These are phyloP conservation scores for Danielia reshetovae DNA, from an alignment of 805 yeast species.

Conservation along the genomic window DNA sequence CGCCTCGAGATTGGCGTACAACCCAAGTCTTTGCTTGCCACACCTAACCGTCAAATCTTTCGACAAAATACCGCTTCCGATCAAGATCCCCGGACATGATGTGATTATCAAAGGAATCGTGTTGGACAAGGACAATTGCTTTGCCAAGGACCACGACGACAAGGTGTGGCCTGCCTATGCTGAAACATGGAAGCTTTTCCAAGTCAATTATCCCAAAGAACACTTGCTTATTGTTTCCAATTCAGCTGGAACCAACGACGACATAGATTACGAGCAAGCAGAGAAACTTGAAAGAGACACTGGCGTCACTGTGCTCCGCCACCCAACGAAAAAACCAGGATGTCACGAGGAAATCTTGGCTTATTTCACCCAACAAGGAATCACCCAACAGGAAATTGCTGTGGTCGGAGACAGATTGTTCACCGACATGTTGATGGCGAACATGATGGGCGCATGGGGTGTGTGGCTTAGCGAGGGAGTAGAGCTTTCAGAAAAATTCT, in stretches of 20 bases:
- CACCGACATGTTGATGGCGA: conserved; percentile 93
- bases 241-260: conserved; percentile 89
- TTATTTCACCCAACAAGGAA: conserved; percentile 50
- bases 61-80: conserved; percentile 57
- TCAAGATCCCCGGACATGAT: conserved; percentile 27
- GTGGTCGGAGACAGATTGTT: conserved; percentile 88
- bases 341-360: conserved; percentile 65
- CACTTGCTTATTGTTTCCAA: conserved; percentile 77
- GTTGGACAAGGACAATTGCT: conserved; percentile 92
- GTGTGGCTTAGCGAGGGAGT: conserved; percentile 86
- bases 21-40: conserved; percentile 71
- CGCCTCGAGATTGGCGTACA: conserved; percentile 51
- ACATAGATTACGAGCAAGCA: conserved; percentile 58
- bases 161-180: conserved; percentile 74
- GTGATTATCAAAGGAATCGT: conserved; percentile 66
- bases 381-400: conserved; percentile 60
- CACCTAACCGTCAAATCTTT: conserved; percentile 54
- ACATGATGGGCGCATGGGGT: conserved; percentile 82
- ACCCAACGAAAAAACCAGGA: conserved; percentile 77
- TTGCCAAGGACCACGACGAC: conserved; percentile 78
- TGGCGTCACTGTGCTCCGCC: conserved; percentile 68
- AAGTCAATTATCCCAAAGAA: conserved; percentile 56
- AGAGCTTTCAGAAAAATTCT: conserved; percentile 42
- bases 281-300: conserved; percentile 53
- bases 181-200: conserved; percentile 51